Evolutionary conservation across 202 grass and related monocot species (phyloP).

Genomic region (Schoenoplectus triqueter): DNA sequence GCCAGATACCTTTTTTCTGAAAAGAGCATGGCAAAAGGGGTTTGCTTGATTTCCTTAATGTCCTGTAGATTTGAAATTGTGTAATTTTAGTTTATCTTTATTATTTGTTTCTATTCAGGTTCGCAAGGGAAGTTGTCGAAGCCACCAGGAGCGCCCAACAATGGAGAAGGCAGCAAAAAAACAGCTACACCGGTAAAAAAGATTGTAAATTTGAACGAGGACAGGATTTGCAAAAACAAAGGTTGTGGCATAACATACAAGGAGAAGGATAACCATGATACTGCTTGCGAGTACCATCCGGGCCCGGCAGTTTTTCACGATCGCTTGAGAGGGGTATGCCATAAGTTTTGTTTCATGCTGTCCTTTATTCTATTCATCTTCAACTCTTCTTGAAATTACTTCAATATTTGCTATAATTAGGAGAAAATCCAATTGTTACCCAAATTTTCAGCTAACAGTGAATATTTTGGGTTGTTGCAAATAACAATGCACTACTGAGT

Average conservation of each 20-base stretch:
- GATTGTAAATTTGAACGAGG: conserved; percentile 76
- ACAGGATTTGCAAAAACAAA: conserved; percentile 81
- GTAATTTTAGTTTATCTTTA: not conserved
- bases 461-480: not conserved
- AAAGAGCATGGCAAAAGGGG: not conserved
- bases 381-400: conserved; percentile 16
- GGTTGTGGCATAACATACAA: conserved; percentile 91
- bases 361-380: not conserved
- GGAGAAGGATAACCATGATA: conserved; percentile 96
- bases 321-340: conserved; percentile 73
- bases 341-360: conserved; percentile 16
- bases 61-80: conserved; percentile 6
- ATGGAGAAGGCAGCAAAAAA: conserved; percentile 41
- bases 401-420: not conserved
- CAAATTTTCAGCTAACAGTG: not conserved
- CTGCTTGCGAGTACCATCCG: conserved; percentile 80
- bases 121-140: conserved; percentile 68
- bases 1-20: not conserved
- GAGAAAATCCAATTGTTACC: not conserved
- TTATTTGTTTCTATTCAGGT: conserved; percentile 55
- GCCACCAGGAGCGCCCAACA: conserved; percentile 21
- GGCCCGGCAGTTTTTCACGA: conserved; percentile 98
- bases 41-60: not conserved
- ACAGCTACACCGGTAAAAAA: conserved; percentile 57
- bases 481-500: not conserved